Evolutionary conservation across 2,329 filamentous ascomycete genomes (phyloP).

Genomic region (Aspergillus costaricaensis): DNA sequence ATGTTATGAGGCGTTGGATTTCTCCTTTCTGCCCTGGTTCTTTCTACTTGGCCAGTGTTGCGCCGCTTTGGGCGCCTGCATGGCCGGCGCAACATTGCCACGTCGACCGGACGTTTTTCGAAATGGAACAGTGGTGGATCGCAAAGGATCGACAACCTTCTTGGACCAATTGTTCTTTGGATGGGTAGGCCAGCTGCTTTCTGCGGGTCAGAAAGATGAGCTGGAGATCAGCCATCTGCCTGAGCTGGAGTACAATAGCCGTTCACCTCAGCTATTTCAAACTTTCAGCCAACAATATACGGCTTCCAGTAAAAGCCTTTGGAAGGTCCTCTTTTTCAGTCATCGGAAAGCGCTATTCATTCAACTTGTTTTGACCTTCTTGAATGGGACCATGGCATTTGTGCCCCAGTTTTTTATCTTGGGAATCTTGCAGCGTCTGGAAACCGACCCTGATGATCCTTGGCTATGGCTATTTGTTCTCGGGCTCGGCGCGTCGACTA

Average conservation of each 20-base stretch:
- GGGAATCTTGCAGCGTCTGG: neutral
- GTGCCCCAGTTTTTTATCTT: neutral
- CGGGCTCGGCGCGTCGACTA: neutral
- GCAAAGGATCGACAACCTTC: conserved; percentile 1
- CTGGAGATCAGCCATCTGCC: neutral
- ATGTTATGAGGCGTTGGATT: neutral
- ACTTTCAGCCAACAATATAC: neutral
- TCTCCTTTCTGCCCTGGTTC: neutral
- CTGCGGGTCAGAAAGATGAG: neutral
- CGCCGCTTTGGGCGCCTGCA: neutral
- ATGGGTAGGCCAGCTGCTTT: neutral
- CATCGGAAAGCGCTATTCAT: neutral
- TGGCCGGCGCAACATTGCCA: neutral
- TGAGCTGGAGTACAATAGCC: neutral
- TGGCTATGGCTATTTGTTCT: neutral
- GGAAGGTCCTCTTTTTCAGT: neutral
- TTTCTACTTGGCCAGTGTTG: neutral
- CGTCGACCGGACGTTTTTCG: conserved; percentile 1
- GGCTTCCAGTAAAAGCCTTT: neutral
- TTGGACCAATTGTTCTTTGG: neutral
- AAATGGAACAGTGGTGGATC: neutral
- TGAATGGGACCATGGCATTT: neutral
- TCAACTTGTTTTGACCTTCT: neutral
- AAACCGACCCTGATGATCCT: neutral
- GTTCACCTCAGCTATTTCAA: neutral